Percentiles rank a stretch among this genome's conserved stretches.
Evolutionary conservation across 352 stramenopile species (phyloP).

Genomic region (Globisporangium acanthophoron): DNA sequence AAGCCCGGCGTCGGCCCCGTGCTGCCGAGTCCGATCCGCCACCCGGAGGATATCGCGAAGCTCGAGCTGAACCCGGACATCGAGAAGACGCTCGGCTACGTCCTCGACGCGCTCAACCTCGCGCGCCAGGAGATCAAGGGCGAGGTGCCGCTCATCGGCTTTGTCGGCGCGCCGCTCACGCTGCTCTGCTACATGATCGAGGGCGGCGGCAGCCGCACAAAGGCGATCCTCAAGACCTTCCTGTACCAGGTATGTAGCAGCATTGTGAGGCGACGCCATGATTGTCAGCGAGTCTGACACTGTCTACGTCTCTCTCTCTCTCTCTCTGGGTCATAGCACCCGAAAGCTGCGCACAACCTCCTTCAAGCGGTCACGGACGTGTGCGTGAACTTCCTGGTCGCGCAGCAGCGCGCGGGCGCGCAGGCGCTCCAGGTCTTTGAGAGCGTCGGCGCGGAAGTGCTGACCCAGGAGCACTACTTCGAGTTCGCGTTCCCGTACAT

Average conservation of each 20-base stretch:
- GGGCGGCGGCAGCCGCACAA: conserved; percentile 94
- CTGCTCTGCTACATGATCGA: conserved; percentile 99
- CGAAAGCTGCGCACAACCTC: conserved; percentile 87
- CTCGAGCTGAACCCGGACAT: conserved; percentile 89
- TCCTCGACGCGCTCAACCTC: conserved; percentile 93
- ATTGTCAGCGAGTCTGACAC: neutral
- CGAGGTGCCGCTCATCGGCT: conserved; percentile 96
- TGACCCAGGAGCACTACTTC: conserved; percentile 93
- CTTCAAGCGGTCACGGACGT: conserved; percentile 94
- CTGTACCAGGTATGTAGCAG: conserved; percentile 54
- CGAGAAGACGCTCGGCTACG: conserved; percentile 92
- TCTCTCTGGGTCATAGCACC: conserved; percentile 31
- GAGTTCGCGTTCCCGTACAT: conserved; percentile 94
- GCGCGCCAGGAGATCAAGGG: conserved; percentile 89
- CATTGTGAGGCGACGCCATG: neutral
- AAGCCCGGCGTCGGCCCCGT: conserved; percentile 91
- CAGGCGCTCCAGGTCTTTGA: conserved; percentile 98
- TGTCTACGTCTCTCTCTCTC: neutral
- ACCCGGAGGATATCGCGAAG: conserved; percentile 86
- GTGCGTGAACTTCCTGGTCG: conserved; percentile 94
- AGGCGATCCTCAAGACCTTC: conserved; percentile 93
- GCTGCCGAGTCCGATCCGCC: conserved; percentile 64
- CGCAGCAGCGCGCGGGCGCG: conserved; percentile 91
- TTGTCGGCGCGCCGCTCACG: conserved; percentile 96
- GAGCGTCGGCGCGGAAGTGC: conserved; percentile 92